Conservation (phyloP, 1,284 basidiomycete species). For the Irpex lacteus region DNA sequence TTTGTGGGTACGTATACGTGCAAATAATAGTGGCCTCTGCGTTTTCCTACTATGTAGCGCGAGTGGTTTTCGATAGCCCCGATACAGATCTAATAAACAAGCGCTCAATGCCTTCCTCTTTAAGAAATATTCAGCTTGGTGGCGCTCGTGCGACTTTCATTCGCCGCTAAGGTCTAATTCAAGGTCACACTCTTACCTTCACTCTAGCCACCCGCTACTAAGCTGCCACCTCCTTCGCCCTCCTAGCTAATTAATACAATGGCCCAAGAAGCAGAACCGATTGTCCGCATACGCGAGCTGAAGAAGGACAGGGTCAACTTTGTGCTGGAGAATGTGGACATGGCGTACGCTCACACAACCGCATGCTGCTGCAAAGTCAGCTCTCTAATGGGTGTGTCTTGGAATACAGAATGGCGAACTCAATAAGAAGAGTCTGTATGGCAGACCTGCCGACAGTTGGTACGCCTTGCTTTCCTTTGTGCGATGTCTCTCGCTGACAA, state of each 20-base stretch:
- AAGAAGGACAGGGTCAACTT: conserved; percentile 84
- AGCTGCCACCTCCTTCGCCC: too few species aligned
- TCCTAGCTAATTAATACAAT: not conserved
- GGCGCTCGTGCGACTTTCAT: too few species aligned
- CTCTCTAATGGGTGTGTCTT: conserved; percentile 2
- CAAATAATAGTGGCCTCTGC: too few species aligned
- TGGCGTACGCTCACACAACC: conserved; percentile 60
- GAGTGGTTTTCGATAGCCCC: too few species aligned
- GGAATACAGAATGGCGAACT: conserved; percentile 76
- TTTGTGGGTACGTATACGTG: too few species aligned
- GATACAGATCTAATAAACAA: too few species aligned
- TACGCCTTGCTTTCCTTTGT: conserved; percentile 39
- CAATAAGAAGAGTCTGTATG: conserved; percentile 86
- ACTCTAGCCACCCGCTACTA: too few species aligned
- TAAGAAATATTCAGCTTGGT: too few species aligned
- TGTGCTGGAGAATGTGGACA: conserved; percentile 89
- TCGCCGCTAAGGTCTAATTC: too few species aligned
- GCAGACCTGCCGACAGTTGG: conserved; percentile 94
- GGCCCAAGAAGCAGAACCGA: conserved; percentile 43
- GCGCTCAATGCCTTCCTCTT: too few species aligned
- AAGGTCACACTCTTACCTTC: too few species aligned
- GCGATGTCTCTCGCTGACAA: not conserved
- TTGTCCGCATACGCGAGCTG: conserved; percentile 75
- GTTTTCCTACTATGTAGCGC: too few species aligned
- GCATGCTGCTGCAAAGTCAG: not conserved